Evolutionary conservation across 148 eudicot species (phyloP).

Genomic region (Spergularia marina): DNA sequence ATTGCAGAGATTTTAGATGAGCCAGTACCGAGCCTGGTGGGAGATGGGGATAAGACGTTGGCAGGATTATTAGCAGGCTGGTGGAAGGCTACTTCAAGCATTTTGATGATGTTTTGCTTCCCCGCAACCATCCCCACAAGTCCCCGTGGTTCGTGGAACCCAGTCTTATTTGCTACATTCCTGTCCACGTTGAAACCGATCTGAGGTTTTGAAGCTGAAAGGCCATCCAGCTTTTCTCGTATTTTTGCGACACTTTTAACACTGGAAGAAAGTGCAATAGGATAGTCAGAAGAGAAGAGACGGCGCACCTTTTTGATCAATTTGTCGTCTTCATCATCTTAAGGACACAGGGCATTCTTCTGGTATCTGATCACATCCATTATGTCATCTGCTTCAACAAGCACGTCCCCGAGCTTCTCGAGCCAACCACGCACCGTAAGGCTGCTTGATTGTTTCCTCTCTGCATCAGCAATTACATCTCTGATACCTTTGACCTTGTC

Average conservation of each 20-base stretch:
- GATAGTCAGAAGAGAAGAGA: conserved; percentile 2
- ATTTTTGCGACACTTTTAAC: not conserved
- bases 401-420: conserved; percentile 12
- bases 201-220: not conserved
- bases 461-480: conserved; percentile 18
- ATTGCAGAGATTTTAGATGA: conserved; percentile 3
- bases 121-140: not conserved
- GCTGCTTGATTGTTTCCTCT: conserved; percentile 16
- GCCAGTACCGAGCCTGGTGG: too few species aligned
- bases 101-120: not conserved
- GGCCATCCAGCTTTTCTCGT: conserved; percentile 3
- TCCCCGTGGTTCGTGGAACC: not conserved
- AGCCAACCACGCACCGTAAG: conserved; percentile 19
- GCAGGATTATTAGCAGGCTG: not conserved
- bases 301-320: conserved; percentile 1
- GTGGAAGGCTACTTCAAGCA: not conserved
- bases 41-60: too few species aligned
- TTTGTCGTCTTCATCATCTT: not conserved
- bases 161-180: not conserved
- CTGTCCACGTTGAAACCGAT: not conserved
- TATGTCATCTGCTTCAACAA: conserved; percentile 25
- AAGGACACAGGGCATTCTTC: not conserved
- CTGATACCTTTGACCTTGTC: not conserved
- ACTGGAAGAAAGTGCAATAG: not conserved
- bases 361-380: conserved; percentile 20